phyloP scores from a whole-genome alignment of 176 grass and related monocot genomes.

The Pontederia crassipes region DNA sequence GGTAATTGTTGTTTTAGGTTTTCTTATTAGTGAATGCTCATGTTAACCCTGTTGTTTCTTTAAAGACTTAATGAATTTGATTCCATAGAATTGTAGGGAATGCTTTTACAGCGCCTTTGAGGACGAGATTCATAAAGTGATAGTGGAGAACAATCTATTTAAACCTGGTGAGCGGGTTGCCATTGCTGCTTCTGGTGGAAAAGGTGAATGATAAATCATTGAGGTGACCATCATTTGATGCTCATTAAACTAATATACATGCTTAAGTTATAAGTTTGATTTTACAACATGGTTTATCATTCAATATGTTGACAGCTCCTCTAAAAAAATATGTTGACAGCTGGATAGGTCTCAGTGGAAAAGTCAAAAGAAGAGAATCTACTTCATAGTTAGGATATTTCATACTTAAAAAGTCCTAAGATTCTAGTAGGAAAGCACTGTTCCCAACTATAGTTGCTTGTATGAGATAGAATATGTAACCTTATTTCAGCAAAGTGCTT shows the following conservation, averaged over 20 bases:
- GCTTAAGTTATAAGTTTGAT: too few species aligned
- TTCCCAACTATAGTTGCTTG: too few species aligned
- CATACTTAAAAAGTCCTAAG: too few species aligned
- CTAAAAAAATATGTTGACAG: too few species aligned
- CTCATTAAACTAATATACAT: background rate
- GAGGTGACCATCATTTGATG: background rate
- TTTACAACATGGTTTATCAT: too few species aligned
- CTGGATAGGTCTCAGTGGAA: too few species aligned
- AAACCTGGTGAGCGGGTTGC: slow-evolving; percentile 78
- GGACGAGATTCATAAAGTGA: slow-evolving; percentile 83
- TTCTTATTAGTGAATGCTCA: background rate
- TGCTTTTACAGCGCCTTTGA: slow-evolving; percentile 83
- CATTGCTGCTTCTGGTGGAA: slow-evolving; percentile 93
- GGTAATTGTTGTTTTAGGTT: background rate
- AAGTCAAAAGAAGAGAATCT: too few species aligned
- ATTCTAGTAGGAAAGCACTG: too few species aligned
- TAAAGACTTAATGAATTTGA: slow-evolving; percentile 10
- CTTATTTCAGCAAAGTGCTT: too few species aligned
- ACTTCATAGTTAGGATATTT: too few species aligned
- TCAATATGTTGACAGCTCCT: too few species aligned
- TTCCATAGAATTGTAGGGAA: slow-evolving; percentile 72
- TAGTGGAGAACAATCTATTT: slow-evolving; percentile 71
- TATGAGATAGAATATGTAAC: too few species aligned
- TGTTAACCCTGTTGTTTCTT: background rate
- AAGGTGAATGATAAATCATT: slow-evolving; percentile 39